Percentiles rank a stretch among this genome's conserved stretches.
Conservation (phyloP, 352 stramenopile genomes). For the Globisporangium heterothallicum region DNA sequence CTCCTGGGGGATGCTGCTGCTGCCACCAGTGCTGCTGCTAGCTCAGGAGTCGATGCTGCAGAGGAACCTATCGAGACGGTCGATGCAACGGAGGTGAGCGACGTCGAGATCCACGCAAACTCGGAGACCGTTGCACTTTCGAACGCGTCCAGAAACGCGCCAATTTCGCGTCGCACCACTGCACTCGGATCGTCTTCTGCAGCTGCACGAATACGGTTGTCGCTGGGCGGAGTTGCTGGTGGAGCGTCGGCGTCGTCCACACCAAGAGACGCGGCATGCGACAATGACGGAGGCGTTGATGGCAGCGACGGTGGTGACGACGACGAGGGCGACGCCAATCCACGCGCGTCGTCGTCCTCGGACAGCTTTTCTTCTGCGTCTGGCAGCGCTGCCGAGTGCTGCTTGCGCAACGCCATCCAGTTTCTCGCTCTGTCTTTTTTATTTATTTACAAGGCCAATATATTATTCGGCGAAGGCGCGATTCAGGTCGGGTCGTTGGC, state of each 20-base stretch:
- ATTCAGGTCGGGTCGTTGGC: no score
- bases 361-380: not conserved
- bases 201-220: no score
- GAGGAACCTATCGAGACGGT: conserved; percentile 5
- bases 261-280: no score
- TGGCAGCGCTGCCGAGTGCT: no score
- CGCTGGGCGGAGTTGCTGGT: not conserved
- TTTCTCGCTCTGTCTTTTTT: no score
- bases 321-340: not conserved
- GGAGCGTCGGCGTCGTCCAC: no score
- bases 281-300: no score
- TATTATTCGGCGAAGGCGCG: no score
- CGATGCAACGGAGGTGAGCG: conserved; percentile 5
- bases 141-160: conserved; percentile 11
- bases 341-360: no score
- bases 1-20: not conserved
- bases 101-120: conserved; percentile 6
- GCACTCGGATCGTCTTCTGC: not conserved
- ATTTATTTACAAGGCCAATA: no score
- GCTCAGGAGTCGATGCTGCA: not conserved
- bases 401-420: no score
- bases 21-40: not conserved
- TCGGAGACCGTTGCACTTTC: conserved; percentile 7
- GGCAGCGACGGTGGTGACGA: not conserved
- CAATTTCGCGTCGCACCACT: conserved; percentile 5